These are phyloP conservation scores for Plasmodium falciparum DNA, from an alignment of 169 alveolate species.

Conservation along the genomic window DNA sequence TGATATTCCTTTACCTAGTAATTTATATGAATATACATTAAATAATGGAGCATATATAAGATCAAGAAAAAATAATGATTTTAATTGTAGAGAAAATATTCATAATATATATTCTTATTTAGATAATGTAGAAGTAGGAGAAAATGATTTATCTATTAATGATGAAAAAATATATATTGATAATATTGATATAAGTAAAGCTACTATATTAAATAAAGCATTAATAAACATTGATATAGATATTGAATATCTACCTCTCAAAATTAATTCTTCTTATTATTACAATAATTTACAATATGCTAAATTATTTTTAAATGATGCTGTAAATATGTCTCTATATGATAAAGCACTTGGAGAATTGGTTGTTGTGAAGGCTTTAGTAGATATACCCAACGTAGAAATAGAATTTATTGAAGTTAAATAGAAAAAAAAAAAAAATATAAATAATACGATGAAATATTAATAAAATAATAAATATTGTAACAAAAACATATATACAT, in stretches of 20 bases:
- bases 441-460: neutral
- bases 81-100: slow-evolving; percentile 68
- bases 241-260: slow-evolving; percentile 70
- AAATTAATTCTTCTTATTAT: slow-evolving; percentile 58
- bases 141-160: slow-evolving; percentile 66
- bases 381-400: slow-evolving; percentile 54
- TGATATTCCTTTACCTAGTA: slow-evolving; percentile 48
- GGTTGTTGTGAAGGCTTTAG: slow-evolving; percentile 74
- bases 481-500: neutral
- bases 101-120: slow-evolving; percentile 69
- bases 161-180: slow-evolving; percentile 69
- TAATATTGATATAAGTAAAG: slow-evolving; percentile 70
- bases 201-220: slow-evolving; percentile 67
- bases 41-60: slow-evolving; percentile 71
- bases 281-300: slow-evolving; percentile 68
- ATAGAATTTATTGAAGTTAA: slow-evolving; percentile 67
- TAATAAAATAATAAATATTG: neutral
- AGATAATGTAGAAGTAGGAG: slow-evolving; percentile 73
- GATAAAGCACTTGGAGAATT: slow-evolving; percentile 76
- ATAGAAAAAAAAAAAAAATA: slow-evolving; percentile 1
- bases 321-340: slow-evolving; percentile 67
- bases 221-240: slow-evolving; percentile 61
- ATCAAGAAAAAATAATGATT: slow-evolving; percentile 64
- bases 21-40: slow-evolving; percentile 57
- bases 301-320: slow-evolving; percentile 65